Base-by-base conservation (phyloP, 768 basidiomycete species). In the Leccinum rimulosum region DNA sequence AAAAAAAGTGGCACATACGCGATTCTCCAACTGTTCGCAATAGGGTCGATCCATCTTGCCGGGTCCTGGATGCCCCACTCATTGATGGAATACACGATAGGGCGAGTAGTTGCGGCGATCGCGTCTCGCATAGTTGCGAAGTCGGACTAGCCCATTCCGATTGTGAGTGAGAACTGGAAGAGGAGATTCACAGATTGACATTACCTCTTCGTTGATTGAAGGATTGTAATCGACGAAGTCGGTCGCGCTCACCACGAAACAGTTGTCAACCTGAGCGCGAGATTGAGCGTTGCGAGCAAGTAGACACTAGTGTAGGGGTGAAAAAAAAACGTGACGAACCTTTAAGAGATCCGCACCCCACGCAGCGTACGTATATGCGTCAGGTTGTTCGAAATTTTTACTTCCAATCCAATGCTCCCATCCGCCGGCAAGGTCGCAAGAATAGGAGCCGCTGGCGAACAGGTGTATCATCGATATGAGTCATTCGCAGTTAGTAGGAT, bases 31-130 rank as follows among this genome's bases (percentile, higher is more conserved):
- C 79, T 81, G 58, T 83, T 82, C 28, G 79, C 78, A 15, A 80
- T 78, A 35, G 70, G 60, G 40, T 74, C 73, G 14, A 72, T 76
- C 57, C 81, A 81, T 43, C 80, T 72, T 19, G 80, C 81, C 50
- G 81, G 80, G 62, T 82, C 80, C 70, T 80, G 80, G 22, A 80
- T 76, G 30, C 82, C 81, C 76, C 76, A 78, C 59, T 77, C 78
- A 52, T 82, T 82, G 19, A 82, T 75, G 7, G 81, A 80, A 61
- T 79, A 84, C 2, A 81, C 73, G 47, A 84, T 77, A 4, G 35
- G 3, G 7, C 48, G 51, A 12, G 48, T 51, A 3, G 40, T 47
- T 4, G 25, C 17, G 15, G 12, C 28, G 10, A 64, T 60, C 25
- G 57, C 63, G 17, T 64, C 50, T 28, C 55, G 54, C 63, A 61